Evolutionary conservation across 225 moss, liverwort and hornwort genomes (phyloP), one percentile per base, ranked within the genome.

Genomic region (Marchantia paleacea): DNA sequence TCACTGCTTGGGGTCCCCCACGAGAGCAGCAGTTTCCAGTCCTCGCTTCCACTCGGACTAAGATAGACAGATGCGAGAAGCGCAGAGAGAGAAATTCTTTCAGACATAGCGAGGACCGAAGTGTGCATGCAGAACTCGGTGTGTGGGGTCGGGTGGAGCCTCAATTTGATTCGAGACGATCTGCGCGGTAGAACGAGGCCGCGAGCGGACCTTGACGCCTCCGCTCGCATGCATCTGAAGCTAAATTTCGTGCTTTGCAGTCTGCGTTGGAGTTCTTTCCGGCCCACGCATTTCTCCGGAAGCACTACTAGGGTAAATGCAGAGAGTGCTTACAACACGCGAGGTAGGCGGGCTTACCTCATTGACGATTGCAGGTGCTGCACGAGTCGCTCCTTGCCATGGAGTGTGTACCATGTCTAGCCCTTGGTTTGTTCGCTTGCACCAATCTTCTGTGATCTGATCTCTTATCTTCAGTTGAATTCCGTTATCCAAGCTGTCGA

Each of bases 351-450:
- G 20, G n/a, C 60, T 76, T 48, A 76, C 76, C 76, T 76, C 60
- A 60, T 76, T 62, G 76, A 76, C 60, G 29, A 76, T 22, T 76
- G 76, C 76, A 76, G 39, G 7, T 62, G 60, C 28, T 76, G 76
- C 76, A 31, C 60, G 55, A 76, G 61, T 76, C 31, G 76, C 30
- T 55, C 76, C 31, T 76, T 48, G 61, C 76, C 76, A 76, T 76
- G 76, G 47, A 62, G 15, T 76, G 47, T 16, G 6, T 48, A 61
- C 60, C 58, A 47, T 76, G 60, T 76, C 76, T 52, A 39, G 58
- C 76, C 19, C 8, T 76, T 61, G 62, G 20, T 49, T 8, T 22
- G 16, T 55, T 76, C 61, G 60, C n/a, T 20, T 76, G 76, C 76
- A 62, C 57, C 7, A 53, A 14, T 74, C 26, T 74, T 52, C 28